Percentiles rank a stretch among this genome's conserved stretches.
Conservation (phyloP, 2,329 filamentous ascomycete species). For the Cladobotryum mycophilum region DNA sequence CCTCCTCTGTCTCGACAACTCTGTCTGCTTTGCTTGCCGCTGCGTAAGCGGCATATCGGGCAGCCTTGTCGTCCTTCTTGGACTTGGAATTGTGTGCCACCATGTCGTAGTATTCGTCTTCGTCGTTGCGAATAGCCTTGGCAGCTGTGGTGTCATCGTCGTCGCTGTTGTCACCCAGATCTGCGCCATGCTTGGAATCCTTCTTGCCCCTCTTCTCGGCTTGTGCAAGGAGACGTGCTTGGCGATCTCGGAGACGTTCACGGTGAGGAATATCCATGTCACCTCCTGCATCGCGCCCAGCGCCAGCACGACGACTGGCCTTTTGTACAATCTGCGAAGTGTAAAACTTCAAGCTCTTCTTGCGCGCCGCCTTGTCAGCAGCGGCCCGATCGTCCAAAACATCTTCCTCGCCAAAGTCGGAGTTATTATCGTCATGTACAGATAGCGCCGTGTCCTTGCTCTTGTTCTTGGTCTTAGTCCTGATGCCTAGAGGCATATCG, state of each 20-base stretch:
- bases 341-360: constrained; percentile 94
- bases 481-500: constrained; percentile 47
- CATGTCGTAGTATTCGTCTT: constrained; percentile 85
- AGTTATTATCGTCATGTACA: constrained; percentile 55
- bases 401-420: constrained; percentile 91
- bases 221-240: constrained; percentile 80
- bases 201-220: constrained; percentile 76
- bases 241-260: constrained; percentile 79
- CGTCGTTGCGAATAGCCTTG: constrained; percentile 49
- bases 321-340: constrained; percentile 97
- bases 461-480: constrained; percentile 36
- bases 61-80: constrained; percentile 67
- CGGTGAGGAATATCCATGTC: constrained; percentile 81
- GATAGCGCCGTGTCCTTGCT: constrained; percentile 24
- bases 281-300: constrained; percentile 68
- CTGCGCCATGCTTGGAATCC: constrained; percentile 54
- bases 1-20: constrained; percentile 57
- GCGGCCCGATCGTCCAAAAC: constrained; percentile 69
- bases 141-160: constrained; percentile 56
- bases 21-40: constrained; percentile 58
- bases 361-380: constrained; percentile 80
- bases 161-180: constrained; percentile 62
- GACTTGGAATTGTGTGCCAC: constrained; percentile 62
- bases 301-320: constrained; percentile 72
- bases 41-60: constrained; percentile 49